Evolutionary conservation across 75 land plant genomes (phyloP), one percentile per base, ranked within the genome.

Genomic region (Cryptomeria japonica): DNA sequence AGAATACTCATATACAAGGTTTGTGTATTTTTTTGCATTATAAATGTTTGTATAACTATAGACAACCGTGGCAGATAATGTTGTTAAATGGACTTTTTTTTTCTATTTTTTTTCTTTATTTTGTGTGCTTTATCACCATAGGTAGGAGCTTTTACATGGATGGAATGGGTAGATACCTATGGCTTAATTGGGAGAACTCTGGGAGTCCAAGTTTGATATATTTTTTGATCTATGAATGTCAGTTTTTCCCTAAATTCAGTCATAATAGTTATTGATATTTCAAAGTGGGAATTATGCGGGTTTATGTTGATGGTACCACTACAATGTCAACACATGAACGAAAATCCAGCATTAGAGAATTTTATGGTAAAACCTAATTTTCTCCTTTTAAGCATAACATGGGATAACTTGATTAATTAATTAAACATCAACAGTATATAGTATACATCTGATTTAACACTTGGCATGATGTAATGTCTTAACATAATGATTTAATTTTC

Each of bases 1-100:
- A 93, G 96, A 25, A 93, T 97, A 84, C 90, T 97, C 70, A 96
- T 96, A 89, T 96, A 97, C 85, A 95, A 97, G 96, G 99, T 95
- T 80, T n/a, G 37, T 49, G 5, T 44, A 49, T 86, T 32, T 84
- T 8, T 28, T 53, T 9, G 5, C 36, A 8, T 2, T 51, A 51
- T 3, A 51, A 51, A 51, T 51, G 7, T 51, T 5, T 51, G 53
- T 51, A 51, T 51, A 7, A 16, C 18, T 3, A n/a, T 73, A 39
- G 41, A 39, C 41, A 39, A 39, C 34, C 77, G 25, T 32, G 7
- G 77, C 18, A 73, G 12, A n/a, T 80, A 32, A 28, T 31, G 12
- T 47, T 41, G 3, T 78, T 22, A 46, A 39, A 34, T 87, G 5
- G 56, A 13, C n/a, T n/a, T 85, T 36, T 1, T 36, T 38, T 15